A percentile compares a stretch with the other conserved stretches of the same genome.
Evolutionary conservation across 371 early-diverging fungal species (phyloP).

Genomic region (Chytridium lagenaria): DNA sequence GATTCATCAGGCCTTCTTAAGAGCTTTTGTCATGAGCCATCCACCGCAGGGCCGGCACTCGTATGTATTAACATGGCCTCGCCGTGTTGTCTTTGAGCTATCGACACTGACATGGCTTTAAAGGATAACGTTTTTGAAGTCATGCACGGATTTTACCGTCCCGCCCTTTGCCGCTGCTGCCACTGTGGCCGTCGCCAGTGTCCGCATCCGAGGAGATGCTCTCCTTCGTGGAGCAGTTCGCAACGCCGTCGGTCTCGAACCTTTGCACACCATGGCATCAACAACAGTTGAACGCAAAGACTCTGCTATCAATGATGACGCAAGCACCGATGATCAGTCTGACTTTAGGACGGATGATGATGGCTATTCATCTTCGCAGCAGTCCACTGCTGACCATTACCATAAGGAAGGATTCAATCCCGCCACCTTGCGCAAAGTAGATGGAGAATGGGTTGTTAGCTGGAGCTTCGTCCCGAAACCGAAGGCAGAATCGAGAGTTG

Average conservation of each 20-base stretch:
- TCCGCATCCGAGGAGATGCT: background rate
- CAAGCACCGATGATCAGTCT: background rate
- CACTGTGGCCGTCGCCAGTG: background rate
- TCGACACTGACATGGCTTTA: background rate
- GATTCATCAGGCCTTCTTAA: background rate
- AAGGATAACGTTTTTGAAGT: constrained; percentile 16
- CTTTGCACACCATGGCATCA: background rate
- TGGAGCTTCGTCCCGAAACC: background rate
- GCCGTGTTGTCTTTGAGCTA: background rate
- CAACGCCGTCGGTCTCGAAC: background rate
- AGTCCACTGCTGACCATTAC: background rate
- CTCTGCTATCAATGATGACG: background rate
- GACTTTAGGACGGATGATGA: background rate
- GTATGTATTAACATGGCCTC: background rate
- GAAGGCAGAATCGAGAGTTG: constrained; percentile 34
- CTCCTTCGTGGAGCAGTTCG: background rate
- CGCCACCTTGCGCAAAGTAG: background rate
- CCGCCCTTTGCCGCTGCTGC: background rate
- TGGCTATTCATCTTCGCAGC: too few relatives aligned
- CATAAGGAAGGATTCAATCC: background rate
- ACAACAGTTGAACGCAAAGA: background rate
- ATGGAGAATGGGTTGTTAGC: constrained; percentile 37
- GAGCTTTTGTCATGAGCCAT: background rate
- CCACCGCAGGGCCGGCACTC: background rate
- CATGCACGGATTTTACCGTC: constrained; percentile 22